These are phyloP conservation scores for Firmiana major DNA, from an alignment of 345 rosid species.

Conservation along the genomic window DNA sequence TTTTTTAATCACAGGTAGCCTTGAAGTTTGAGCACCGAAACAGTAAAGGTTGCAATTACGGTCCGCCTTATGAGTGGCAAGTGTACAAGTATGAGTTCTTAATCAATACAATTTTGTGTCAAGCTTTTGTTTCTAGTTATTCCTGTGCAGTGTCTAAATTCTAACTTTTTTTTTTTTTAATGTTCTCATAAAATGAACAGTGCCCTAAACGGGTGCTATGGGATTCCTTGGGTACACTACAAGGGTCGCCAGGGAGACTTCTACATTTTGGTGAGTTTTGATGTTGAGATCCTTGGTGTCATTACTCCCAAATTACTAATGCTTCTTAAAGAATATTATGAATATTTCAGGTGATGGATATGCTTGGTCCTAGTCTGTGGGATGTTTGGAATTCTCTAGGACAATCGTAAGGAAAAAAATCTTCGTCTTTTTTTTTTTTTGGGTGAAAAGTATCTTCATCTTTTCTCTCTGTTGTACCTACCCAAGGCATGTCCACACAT, in stretches of 20 bases:
- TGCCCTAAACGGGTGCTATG: conserved; percentile 71
- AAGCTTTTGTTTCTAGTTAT: neutral
- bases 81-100: conserved; percentile 61
- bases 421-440: conserved; percentile 7
- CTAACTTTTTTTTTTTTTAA: neutral
- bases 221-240: conserved; percentile 80
- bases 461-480: conserved; percentile 5
- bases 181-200: conserved; percentile 27
- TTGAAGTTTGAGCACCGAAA: conserved; percentile 90
- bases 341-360: conserved; percentile 88
- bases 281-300: conserved; percentile 6
- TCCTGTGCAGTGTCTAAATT: neutral
- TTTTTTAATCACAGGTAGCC: conserved; percentile 64
- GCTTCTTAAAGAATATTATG: conserved; percentile 1
- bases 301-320: neutral
- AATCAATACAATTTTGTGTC: conserved; percentile 2
- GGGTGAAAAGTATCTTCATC: neutral
- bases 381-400: conserved; percentile 88
- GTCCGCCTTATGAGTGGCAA: conserved; percentile 99
- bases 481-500: conserved; percentile 1
- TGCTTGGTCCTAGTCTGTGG: conserved; percentile 98
- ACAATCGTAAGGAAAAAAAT: conserved; percentile 55
- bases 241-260: conserved; percentile 97
- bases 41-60: conserved; percentile 94
- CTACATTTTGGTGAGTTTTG: conserved; percentile 72